Base-by-base conservation (phyloP, 2,329 filamentous ascomycete genomes). In the Monosporascus sp. region DNA sequence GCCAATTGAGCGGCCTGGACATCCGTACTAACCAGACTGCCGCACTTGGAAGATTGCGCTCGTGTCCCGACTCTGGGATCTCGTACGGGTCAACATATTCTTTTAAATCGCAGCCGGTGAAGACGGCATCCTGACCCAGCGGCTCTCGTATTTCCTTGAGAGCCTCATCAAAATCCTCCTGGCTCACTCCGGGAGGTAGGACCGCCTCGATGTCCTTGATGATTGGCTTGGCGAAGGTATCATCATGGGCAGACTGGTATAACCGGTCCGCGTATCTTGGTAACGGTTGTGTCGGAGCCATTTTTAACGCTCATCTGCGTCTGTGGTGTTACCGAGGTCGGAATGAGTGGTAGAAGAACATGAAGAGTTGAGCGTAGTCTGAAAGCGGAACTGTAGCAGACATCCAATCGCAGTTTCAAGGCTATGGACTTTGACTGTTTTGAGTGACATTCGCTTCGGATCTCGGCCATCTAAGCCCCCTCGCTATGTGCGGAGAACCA, bases 21-120 rank as follows among this genome's bases (percentile, higher is more conserved):
- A 35, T 14, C 9, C 31, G 11, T 18, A 47, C 65, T 58, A 50
- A 72, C 64, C 73, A 71, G 17, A 76, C 70, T 7, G 74, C 74
- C 7, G 72, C 74, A 48, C 73, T 72, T 2, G 74, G 73, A 45
- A 76, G 67, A 44, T 68, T 72, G 24, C 74, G 66, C 50, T 66
- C 62, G 4, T 67, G 65, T 6, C 69, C 68, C 3, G 65, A 65
- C 54, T 76, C 74, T 3, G 68, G 68, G 9, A 77, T 65, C 61
- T 77, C 74, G 51, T 77, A 77, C 1, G 74, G 74, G 51, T 77
- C 74, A 44, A 77, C 72, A 53, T 77, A 77, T 52, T 77, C 74
- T 5, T 64, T 68, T 36, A 77, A 55, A 1, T 60, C 66, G 24
- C 70, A 64, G n/a, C 68, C 67, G 6, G 64, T 62, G 50, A 74